These are phyloP conservation scores for Litsea cubeba DNA, from an alignment of 164 flowering plant species.

Conservation along the genomic window DNA sequence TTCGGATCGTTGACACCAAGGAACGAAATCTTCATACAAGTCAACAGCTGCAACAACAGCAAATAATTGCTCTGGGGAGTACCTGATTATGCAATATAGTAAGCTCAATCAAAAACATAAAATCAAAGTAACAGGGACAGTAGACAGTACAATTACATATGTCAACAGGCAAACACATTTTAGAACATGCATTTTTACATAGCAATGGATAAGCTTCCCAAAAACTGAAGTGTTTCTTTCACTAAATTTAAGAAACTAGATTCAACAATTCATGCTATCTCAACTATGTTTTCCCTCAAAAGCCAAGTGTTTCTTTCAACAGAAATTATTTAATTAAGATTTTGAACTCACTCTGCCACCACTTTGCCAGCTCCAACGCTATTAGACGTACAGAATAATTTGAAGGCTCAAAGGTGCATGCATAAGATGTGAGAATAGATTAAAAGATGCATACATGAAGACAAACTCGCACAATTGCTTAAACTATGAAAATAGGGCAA, in stretches of 20 bases:
- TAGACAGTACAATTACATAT: neutral
- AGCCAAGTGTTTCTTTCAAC: too few relatives aligned
- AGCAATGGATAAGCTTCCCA: neutral
- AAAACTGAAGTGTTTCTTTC: neutral
- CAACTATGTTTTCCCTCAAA: too few relatives aligned
- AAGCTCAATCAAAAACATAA: neutral
- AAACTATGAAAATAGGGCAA: neutral
- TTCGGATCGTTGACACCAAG: conserved; percentile 92
- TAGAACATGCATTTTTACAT: neutral
- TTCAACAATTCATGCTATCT: too few relatives aligned
- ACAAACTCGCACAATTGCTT: neutral
- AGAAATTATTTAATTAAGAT: too few relatives aligned
- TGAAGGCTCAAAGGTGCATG: neutral
- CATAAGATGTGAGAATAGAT: neutral
- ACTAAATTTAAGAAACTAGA: too few relatives aligned
- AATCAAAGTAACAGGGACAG: neutral
- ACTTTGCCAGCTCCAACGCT: neutral
- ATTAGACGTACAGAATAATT: neutral
- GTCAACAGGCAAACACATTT: neutral
- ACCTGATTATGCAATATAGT: conserved; percentile 37
- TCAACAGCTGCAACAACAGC: conserved; percentile 98
- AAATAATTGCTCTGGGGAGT: conserved; percentile 89
- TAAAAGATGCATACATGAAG: neutral
- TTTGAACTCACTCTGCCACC: neutral
- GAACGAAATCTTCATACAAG: conserved; percentile 86